Base-by-base conservation (phyloP, 257 asterid species). In the Lithospermum erythrorhizon region DNA sequence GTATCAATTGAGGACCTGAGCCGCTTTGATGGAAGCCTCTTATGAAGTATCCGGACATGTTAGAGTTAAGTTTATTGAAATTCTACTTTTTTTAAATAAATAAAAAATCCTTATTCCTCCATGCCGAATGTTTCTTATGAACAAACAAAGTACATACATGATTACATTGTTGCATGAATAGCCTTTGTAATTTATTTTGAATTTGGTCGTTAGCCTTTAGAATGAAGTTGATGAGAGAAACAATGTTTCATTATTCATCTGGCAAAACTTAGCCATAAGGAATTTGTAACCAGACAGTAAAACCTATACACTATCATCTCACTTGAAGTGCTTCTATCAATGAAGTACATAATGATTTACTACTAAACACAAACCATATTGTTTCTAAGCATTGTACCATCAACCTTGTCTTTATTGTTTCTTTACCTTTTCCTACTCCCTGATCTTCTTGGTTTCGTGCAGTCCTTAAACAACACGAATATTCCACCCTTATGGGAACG, bases 401-500 rank as follows among this genome's bases (percentile, higher is more conserved):
- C 18, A 18, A 41, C 49, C 16, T 41, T 41, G 49, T 41, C 2
- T 41, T 0, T 41, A 41, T 45, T 49, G 64, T 68, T 58, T 69
- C 63, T 47, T 52, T 58, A 86, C 71, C 76, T 81, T 65, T 61
- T 76, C 67, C 83, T 79, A 68, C 37, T 70, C 21, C 66, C 76
- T 35, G 75, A 58, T 65, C 73, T 77, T 66, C 88, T 75, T 24
- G 85, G 45, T 69, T 81, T 91, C 27, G 81, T 87, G 67, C 96
- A 86, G 68, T 75, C 97, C 62, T 91, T 94, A 24, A 93, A 84
- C 84, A 82, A 81, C 41, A 81, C 83, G 73, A 89, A 82, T 7
- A 82, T 73, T n/a, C 84, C 81, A 0, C 65, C 72, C 76, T 73
- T 78, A n/a, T 59, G 79, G 1, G 77, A 70, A 10, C 79, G 82